Evolutionary conservation across 2,329 filamentous ascomycete species (phyloP).

Genomic region (Beauveria pseudobassiana): DNA sequence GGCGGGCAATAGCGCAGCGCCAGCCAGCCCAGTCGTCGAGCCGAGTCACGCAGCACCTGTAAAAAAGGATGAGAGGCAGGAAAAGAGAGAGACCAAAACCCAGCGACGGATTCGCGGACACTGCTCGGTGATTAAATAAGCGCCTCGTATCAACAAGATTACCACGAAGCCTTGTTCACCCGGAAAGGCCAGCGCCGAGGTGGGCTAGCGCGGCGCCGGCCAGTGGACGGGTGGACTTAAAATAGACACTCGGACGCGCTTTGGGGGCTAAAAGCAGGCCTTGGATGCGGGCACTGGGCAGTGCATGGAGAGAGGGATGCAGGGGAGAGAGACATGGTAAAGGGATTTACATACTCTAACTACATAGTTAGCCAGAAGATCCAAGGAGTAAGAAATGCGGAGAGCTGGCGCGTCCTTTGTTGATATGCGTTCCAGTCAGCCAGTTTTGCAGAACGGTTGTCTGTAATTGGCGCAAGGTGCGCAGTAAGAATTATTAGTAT

Average conservation of each 20-base stretch:
- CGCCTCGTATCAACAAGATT: neutral
- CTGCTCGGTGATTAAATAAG: neutral
- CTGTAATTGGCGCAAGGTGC: neutral
- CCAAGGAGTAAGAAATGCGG: neutral
- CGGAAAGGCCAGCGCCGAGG: neutral
- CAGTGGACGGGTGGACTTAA: neutral
- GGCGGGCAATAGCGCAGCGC: neutral
- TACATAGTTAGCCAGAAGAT: neutral
- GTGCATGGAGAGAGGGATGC: neutral
- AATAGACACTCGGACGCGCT: neutral
- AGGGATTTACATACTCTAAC: neutral
- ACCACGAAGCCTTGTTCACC: neutral
- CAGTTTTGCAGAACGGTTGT: neutral
- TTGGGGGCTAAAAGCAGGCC: neutral
- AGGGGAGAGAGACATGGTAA: neutral
- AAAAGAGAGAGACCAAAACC: neutral
- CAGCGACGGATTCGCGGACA: neutral
- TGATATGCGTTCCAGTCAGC: neutral
- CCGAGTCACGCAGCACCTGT: neutral
- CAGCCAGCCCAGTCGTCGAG: neutral
- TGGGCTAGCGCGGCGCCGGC: neutral
- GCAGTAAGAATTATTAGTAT: neutral
- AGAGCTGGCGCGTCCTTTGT: constrained; percentile 1
- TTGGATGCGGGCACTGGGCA: neutral
- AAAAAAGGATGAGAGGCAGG: neutral